These are phyloP conservation scores for Spathaspora girioi DNA, from an alignment of 805 yeast genomes.

Conservation along the genomic window DNA sequence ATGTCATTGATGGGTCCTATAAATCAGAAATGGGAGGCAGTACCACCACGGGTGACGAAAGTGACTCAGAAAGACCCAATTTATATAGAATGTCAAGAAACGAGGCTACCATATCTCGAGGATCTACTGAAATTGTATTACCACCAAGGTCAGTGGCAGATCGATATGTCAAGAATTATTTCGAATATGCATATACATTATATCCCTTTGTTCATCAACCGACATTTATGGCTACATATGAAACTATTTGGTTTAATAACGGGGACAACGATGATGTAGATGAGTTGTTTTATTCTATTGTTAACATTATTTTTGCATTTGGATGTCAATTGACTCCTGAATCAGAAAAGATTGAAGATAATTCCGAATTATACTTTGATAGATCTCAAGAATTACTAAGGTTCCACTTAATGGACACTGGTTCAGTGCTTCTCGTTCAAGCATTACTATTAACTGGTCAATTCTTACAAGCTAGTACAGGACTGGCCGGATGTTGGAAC, in stretches of 20 bases:
- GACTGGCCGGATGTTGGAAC: conserved; percentile 18
- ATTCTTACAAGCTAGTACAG: conserved; percentile 19
- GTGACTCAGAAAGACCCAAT: background rate
- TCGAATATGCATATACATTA: conserved; percentile 17
- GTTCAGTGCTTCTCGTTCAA: conserved; percentile 19
- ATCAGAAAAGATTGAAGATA: conserved; percentile 3
- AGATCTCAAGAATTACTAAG: conserved; percentile 15
- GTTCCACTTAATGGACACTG: conserved; percentile 17
- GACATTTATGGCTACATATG: conserved; percentile 17
- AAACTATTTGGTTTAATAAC: conserved; percentile 13
- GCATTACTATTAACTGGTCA: conserved; percentile 19
- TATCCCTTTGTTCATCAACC: conserved; percentile 21
- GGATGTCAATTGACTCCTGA: conserved; percentile 12
- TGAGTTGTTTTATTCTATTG: conserved; percentile 18
- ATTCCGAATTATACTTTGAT: conserved; percentile 16
- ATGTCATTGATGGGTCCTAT: conserved; percentile 6
- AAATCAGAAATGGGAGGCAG: background rate
- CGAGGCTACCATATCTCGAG: background rate
- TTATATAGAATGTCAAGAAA: conserved; percentile 9
- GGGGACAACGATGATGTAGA: conserved; percentile 8
- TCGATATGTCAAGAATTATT: conserved; percentile 15
- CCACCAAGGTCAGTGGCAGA: conserved; percentile 21
- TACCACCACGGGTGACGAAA: conserved; percentile 1
- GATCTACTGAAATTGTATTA: conserved; percentile 6
- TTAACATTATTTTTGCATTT: conserved; percentile 20